Base-by-base conservation (phyloP, 176 grass and related monocot genomes). In the Rhynchospora tenuis region DNA sequence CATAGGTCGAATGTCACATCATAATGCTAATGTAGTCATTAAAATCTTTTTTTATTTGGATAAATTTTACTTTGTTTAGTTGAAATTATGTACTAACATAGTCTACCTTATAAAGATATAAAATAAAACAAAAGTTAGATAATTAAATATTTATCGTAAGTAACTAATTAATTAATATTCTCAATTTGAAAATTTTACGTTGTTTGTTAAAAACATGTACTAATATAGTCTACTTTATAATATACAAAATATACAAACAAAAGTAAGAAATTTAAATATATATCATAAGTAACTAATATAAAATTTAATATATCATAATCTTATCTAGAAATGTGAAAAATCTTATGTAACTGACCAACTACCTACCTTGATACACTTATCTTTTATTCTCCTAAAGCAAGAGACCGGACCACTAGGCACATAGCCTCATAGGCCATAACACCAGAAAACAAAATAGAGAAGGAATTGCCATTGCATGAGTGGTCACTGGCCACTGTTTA, bases 301-400 rank as follows among this genome's bases (percentile, higher is more conserved):
- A 28, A 10, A 26, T 23, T 20, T 26, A 55, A 29, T 55, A 19
- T 76, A 29, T 28, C 0, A 17, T 0, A 17, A 3, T 19, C 20
- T 17, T 52, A 52, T 54, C 72, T 54, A 16, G 22, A 75, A 75
- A 73, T 28, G 27, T 75, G 72, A 72, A 72, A 50, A 42, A 28
- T 45, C 14, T 75, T 14, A 54, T 76, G 24, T 17, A 13, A 76
- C 7, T 55, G 48, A 75, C 47, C 16, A 75, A 75, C 47, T 17
- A 75, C 72, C 72, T 75, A 29, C 72, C 72, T 75, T 75, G 47
- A 19, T 75, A 54, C 47, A 75, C 44, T 50, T 4, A 48, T 13
- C 44, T 73, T 73, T 73, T 38, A 4, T 38, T 38, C 33, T 50
- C 10, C 45, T 73, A 50, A 47, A 11, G 43, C 69, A 73, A 23